Evolutionary conservation across 2,329 filamentous ascomycete genomes (phyloP), one percentile per base, ranked within the genome.

Genomic region (Trichoderma sp.): DNA sequence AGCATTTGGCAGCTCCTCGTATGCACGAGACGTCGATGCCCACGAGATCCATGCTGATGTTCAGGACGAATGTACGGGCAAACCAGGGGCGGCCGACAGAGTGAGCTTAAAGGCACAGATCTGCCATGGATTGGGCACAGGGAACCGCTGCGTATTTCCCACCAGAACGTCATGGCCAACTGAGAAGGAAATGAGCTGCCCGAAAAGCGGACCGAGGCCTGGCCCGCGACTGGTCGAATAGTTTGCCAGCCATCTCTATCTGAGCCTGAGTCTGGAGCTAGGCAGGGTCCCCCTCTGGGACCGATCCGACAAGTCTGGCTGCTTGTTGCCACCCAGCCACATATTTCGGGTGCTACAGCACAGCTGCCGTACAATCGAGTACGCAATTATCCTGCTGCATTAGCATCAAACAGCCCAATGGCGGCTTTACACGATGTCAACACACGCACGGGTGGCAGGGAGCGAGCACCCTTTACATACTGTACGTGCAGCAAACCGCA

Each of bases 361-460:
- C 56, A 32, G 47, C 47, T 53, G 47, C 47, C 28, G 56, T 32
- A 58, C 56, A 58, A 58, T 12, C 56, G 28, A 32, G 56, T 69
- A 69, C 56, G 66, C 28, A 61, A 69, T 69, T 51, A 69, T 69
- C 66, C 66, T 69, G 66, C 66, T 69, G 66, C 66, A 69, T 69
- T 63, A 71, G 77, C 76, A 79, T 74, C 36, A 76, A 77, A 63
- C 47, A 73, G 72, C 66, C 79, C 79, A 80, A 81, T 81, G 73
- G 70, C 73, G 57, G 58, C 72, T 73, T 73, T 79, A 78, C 80
- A 81, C 80, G 80, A 81, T 75, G 76, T 75, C 73, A 73, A 47
- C 63, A 47, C 63, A 66, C 73, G 71, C 47, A 53, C 63, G 63
- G 43, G 57, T 43, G 71, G 51, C 66, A 70, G 60, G 60, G 43